Evolutionary conservation across 2,329 filamentous ascomycete species (phyloP), one percentile per base, ranked within the genome.

Genomic region (Exophiala sp.): DNA sequence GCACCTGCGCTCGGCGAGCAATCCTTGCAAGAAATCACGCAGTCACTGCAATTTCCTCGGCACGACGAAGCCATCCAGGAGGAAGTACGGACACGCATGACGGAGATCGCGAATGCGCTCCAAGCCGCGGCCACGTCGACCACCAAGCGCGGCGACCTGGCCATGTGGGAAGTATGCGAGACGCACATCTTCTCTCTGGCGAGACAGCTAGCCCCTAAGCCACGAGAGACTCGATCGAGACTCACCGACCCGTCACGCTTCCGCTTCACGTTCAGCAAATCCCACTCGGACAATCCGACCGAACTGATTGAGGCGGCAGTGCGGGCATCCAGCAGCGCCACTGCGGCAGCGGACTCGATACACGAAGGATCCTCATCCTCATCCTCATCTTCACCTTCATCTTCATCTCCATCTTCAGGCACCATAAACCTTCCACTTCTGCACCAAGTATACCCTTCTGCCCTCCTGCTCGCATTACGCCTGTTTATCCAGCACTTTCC

Each of bases 401-500:
- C 38, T 3, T 5, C 19, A 14, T 23, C 38, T 3, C 2, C 19
- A 38, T 16, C 32, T 16, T n/a, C 30, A 16, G n/a, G 6, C 34
- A 27, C 41, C 8, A 18, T 21, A 2, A 39, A 9, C n/a, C 41
- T 48, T 3, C 43, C 38, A 11, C 49, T 49, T 24, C 35, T 57
- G 32, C 50, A 54, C 30, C 58, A 58, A n/a, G 58, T 70, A 8
- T 74, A 73, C 55, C 68, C 70, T 3, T 62, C 61, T n/a, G 64
- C 66, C 16, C 65, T 71, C 14, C 64, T 72, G 3, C 57, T 66
- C 29, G 68, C 69, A 2, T 66, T 73, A 24, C 66, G 66, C 13
- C 58, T 71, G 4, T 62, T 72, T 14, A 68, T 66, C 46, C 59
- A 62, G 6, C 61, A 70, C 47, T 69, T 67, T 54, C 70, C 70